Percentiles rank a stretch among this genome's conserved stretches.
These are phyloP conservation scores for Sordaria brevicollis DNA, from an alignment of 495 filamentous ascomycete species.

Conservation along the genomic window DNA sequence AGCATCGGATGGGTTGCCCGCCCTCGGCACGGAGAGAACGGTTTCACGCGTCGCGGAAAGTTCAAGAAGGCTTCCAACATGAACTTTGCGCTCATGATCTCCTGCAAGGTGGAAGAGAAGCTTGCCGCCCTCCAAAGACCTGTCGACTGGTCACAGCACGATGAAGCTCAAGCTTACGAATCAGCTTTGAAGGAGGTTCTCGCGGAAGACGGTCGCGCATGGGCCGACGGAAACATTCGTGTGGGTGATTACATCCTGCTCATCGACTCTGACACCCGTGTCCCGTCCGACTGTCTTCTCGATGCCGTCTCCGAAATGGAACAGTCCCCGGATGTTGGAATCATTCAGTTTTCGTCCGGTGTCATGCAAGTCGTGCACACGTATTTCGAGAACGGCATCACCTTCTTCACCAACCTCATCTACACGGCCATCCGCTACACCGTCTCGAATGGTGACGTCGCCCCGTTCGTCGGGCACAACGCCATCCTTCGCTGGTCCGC, in stretches of 20 bases:
- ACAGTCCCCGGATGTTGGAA: conserved; percentile 66
- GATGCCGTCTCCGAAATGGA: conserved; percentile 76
- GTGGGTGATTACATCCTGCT: conserved; percentile 71
- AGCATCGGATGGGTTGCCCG: conserved; percentile 74
- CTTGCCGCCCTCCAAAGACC: conserved; percentile 43
- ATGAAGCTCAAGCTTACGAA: conserved; percentile 63
- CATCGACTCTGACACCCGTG: conserved; percentile 71
- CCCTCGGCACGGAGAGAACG: conserved; percentile 52
- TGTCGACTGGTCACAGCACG: conserved; percentile 55
- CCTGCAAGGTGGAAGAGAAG: conserved; percentile 63
- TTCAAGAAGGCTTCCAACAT: conserved; percentile 79
- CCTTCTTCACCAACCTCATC: conserved; percentile 78
- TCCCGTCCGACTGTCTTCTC: conserved; percentile 61
- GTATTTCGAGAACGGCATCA: conserved; percentile 68
- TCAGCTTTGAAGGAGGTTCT: conserved; percentile 57
- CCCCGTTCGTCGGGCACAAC: conserved; percentile 73
- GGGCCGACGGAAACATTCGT: conserved; percentile 72
- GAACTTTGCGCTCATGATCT: conserved; percentile 71
- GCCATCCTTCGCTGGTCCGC: conserved; percentile 72
- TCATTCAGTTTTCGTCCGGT: conserved; percentile 72
- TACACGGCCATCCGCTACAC: conserved; percentile 71
- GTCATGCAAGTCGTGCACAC: conserved; percentile 73
- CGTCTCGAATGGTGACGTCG: conserved; percentile 73
- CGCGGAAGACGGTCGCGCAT: conserved; percentile 57
- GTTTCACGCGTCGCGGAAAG: conserved; percentile 51